These are phyloP conservation scores for Penicilliopsis zonata DNA, from an alignment of 495 filamentous ascomycete species.

Conservation along the genomic window DNA sequence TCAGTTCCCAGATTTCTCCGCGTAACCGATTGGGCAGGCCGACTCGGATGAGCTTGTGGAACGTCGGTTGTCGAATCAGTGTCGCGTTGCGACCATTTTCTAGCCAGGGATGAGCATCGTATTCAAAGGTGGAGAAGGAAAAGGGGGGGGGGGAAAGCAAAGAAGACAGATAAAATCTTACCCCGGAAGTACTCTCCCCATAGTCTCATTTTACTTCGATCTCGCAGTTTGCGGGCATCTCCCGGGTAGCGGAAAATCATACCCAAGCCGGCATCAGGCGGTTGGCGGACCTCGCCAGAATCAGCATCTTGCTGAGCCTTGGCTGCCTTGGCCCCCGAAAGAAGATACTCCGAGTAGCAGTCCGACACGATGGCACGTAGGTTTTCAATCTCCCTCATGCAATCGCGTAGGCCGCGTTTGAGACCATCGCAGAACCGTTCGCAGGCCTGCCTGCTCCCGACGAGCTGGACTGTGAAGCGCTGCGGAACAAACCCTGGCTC, in stretches of 20 bases:
- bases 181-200: constrained; percentile 91
- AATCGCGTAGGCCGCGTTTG: constrained; percentile 75
- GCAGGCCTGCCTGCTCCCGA: constrained; percentile 75
- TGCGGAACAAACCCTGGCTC: constrained; percentile 50
- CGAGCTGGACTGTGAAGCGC: constrained; percentile 79
- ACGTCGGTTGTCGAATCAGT: constrained; percentile 86
- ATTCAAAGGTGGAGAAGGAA: too few species aligned
- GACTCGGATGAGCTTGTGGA: constrained; percentile 93
- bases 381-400: constrained; percentile 74
- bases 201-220: constrained; percentile 91
- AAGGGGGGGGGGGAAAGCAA: too few species aligned
- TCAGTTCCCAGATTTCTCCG: constrained; percentile 93
- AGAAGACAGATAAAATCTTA: constrained; percentile 13
- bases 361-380: constrained; percentile 64
- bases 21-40: constrained; percentile 86
- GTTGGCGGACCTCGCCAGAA: constrained; percentile 41
- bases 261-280: constrained; percentile 85
- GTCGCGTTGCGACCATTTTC: constrained; percentile 94
- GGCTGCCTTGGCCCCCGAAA: constrained; percentile 39
- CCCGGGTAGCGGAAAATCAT: constrained; percentile 92
- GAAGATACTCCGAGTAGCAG: constrained; percentile 89
- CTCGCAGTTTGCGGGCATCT: constrained; percentile 87
- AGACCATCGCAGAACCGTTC: constrained; percentile 93
- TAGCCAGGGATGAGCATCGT: too few species aligned
- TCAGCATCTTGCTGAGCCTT: constrained; percentile 19